Evolutionary conservation across 352 stramenopile genomes (phyloP), one percentile per base, ranked within the genome.

Genomic region (Globisporangium cylindrosporum): DNA sequence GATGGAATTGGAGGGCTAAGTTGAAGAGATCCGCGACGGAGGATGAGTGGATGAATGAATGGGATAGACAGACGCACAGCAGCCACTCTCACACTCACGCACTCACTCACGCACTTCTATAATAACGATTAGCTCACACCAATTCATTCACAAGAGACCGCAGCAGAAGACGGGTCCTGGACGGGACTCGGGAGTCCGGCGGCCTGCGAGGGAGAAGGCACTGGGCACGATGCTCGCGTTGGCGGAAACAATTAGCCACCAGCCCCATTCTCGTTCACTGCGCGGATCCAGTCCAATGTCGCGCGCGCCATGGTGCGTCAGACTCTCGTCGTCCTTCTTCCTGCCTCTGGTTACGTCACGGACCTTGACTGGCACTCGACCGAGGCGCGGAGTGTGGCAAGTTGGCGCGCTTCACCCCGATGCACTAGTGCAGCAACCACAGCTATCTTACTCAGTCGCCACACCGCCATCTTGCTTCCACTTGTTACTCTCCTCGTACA

Each of bases 41-140:
- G 27, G 18, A 32, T 32, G 22, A 24, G 12, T n/a, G 49, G 49
- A 43, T 14, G 36, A 18, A 15, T 20, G 51, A 58, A 58, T 32
- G 22, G 12, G 51, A 58, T 12, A 56, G n/a, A 58, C 7, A 58
- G 51, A 58, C 51, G 3, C 29, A 32, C 29, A 34, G 51, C 12
- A 58, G 22, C 10, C 51, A 27, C 29, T 58, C 51, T 14, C 51
- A 18, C 51, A 32, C n/a, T n/a, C 51, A 58, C 24, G 20, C 49
- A 56, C 49, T 56, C 49, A 56, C 49, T 18, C 49, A 56, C 10
- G 36, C 36, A 43, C 36, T 56, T 56, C 49, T 56, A 56, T 56
- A 18, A 56, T 25, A 56, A 56, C 20, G 48, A 56, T 56, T 56
- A 56, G 22, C 49, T 56, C 49, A 56, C 49, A 56, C 20, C 49